These are phyloP conservation scores for Kwoniella pini DNA, from an alignment of 768 basidiomycete species.

Conservation along the genomic window DNA sequence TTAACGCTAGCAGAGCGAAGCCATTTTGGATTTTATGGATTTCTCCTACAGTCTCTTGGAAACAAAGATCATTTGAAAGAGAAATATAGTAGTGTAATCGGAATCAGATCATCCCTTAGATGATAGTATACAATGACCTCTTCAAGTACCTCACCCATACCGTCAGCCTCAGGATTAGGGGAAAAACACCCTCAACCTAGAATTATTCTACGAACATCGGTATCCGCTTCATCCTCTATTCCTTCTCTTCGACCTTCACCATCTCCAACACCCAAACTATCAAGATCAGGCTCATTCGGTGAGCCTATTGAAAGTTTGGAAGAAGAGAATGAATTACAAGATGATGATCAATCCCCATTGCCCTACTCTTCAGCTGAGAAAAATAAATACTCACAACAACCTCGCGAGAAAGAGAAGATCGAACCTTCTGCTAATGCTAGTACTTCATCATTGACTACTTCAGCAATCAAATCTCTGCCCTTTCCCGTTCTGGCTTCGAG, in stretches of 20 bases:
- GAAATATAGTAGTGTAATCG: too few species aligned
- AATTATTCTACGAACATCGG: slow-evolving; percentile 5
- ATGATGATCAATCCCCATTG: neutral
- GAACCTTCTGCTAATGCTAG: neutral
- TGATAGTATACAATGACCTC: neutral
- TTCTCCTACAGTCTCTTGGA: too few species aligned
- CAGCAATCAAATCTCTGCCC: neutral
- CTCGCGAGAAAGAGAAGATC: neutral
- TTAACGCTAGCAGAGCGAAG: too few species aligned
- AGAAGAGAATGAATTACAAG: slow-evolving; percentile 1
- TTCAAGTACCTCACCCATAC: slow-evolving; percentile 4
- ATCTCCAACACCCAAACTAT: neutral
- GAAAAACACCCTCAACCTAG: neutral
- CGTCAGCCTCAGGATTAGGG: neutral
- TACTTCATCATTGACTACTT: slow-evolving; percentile 6
- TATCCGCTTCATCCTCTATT: slow-evolving; percentile 1
- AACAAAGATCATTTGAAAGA: too few species aligned
- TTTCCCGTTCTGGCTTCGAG: neutral
- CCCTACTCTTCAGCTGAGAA: neutral
- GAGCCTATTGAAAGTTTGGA: too few species aligned
- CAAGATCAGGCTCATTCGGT: neutral
- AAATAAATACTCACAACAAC: neutral
- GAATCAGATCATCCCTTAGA: too few species aligned
- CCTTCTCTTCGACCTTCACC: neutral
- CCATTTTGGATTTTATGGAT: too few species aligned